Base-by-base conservation (phyloP, 495 filamentous ascomycete genomes). In the Cercophora samala region DNA sequence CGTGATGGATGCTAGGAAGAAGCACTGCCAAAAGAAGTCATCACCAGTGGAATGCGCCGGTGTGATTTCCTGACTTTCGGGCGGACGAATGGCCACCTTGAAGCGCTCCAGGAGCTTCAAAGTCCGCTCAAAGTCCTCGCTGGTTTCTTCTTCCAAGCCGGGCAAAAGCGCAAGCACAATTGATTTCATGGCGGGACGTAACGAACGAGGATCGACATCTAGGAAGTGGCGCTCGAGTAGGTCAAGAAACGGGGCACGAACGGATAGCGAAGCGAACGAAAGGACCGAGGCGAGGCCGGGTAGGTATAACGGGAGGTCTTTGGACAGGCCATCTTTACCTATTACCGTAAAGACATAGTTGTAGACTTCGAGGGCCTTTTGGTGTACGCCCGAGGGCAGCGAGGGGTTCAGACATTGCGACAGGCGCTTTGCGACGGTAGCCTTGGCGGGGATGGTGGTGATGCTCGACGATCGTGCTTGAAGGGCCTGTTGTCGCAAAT, bases 21-120 rank as follows among this genome's bases (percentile, higher is more conserved):
- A 90, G 76, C 92, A 97, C 80, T 99, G 95, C 95, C 95, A 99
- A 75, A 97, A 99, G 75, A 93, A 96, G 69, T 93, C 91, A 62
- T 93, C 91, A 26, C 87, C 89, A 11, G 82, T 78, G 17, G 83
- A 84, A 60, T 83, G 81, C n/a, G 79, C 78, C n/a, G 83, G 77
- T 1, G 83, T 82, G 11, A 81, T 78, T 22, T 81, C 77, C 54
- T 82, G 77, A 66, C 81, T 77, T 52, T 66, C 70, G 5, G 77
- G 77, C 17, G 81, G 79, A 3, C 84, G 85, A 23, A 93, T 85
- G 13, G 87, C 86, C 72, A 83, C 79, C 69, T 90, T 92, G 70
- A 98, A 88, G 59, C 84, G 88, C 69, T 95, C 91, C 24, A 97
- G 75, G 19, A 96, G 85, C 56, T 83, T 85, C 59, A 96, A 73